Evolutionary conservation across 1,284 basidiomycete genomes (phyloP).

Genomic region (Trichosporon ovoides): DNA sequence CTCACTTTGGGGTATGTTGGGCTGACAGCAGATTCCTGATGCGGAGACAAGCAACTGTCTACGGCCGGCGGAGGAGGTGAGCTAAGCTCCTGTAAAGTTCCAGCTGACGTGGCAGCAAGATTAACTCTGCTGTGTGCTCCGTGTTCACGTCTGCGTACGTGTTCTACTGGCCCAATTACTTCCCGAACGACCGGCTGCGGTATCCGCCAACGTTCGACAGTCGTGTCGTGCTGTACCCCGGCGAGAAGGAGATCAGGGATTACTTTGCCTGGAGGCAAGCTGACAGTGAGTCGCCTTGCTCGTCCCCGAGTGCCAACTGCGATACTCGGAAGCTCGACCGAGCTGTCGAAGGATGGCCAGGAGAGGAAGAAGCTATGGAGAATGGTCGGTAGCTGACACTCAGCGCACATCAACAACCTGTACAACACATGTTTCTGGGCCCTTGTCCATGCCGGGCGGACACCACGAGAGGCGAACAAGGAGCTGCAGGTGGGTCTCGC

Average conservation of each 20-base stretch:
- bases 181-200: constrained; percentile 61
- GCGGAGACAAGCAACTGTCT: constrained; percentile 65
- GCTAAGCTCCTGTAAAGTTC: constrained; percentile 10
- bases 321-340: no score
- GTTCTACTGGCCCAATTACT: constrained; percentile 74
- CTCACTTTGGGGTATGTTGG: neutral
- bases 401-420: constrained; percentile 96
- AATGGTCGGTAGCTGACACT: neutral
- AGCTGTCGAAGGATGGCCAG: no score
- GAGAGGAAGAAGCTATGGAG: no score
- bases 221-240: constrained; percentile 78
- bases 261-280: constrained; percentile 95
- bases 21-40: constrained; percentile 70
- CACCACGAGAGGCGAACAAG: constrained; percentile 74
- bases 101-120: constrained; percentile 58
- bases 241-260: constrained; percentile 66
- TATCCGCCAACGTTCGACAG: constrained; percentile 92
- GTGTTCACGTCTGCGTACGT: constrained; percentile 90
- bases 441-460: constrained; percentile 71
- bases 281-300: constrained; percentile 63
- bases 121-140: constrained; percentile 80
- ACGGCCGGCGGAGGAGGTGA: constrained; percentile 69
- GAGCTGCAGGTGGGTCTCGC: constrained; percentile 58
- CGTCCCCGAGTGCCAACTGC: no score
- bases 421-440: constrained; percentile 98